Percentiles rank a stretch among this genome's conserved stretches.
These are phyloP conservation scores for Clarkia xantiana DNA, from an alignment of 345 rosid genomes.

Conservation along the genomic window DNA sequence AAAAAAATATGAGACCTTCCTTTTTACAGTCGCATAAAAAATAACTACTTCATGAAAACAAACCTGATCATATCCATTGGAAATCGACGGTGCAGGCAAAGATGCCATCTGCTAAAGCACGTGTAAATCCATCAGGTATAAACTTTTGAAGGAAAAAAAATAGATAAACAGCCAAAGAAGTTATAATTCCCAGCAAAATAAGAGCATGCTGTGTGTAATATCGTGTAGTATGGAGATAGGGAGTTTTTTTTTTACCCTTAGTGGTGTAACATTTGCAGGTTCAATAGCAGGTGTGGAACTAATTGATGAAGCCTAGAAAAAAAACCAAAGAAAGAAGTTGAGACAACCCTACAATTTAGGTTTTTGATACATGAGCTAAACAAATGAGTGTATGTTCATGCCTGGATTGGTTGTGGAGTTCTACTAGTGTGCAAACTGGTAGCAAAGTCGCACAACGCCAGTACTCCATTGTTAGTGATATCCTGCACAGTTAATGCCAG, in stretches of 20 bases:
- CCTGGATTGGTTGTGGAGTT: constrained; percentile 5
- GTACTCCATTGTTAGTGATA: not conserved
- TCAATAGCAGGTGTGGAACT: constrained; percentile 8
- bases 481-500: not conserved
- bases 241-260: constrained; percentile 1
- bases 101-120: constrained; percentile 28
- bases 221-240: not conserved
- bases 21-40: no score
- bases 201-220: not conserved
- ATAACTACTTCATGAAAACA: not conserved
- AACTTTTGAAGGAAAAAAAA: not conserved
- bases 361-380: not conserved
- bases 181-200: no score
- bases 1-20: not conserved
- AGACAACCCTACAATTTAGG: not conserved
- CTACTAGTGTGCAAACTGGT: constrained; percentile 4
- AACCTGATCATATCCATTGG: constrained; percentile 43
- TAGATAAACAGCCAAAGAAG: not conserved
- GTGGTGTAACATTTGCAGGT: not conserved
- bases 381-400: not conserved
- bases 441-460: constrained; percentile 5
- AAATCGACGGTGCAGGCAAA: constrained; percentile 26
- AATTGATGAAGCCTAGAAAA: constrained; percentile 6
- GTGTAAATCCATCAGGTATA: not conserved
- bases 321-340: not conserved